Conservation (phyloP, 139 green algal genomes). For the Micromonas pusilla region DNA sequence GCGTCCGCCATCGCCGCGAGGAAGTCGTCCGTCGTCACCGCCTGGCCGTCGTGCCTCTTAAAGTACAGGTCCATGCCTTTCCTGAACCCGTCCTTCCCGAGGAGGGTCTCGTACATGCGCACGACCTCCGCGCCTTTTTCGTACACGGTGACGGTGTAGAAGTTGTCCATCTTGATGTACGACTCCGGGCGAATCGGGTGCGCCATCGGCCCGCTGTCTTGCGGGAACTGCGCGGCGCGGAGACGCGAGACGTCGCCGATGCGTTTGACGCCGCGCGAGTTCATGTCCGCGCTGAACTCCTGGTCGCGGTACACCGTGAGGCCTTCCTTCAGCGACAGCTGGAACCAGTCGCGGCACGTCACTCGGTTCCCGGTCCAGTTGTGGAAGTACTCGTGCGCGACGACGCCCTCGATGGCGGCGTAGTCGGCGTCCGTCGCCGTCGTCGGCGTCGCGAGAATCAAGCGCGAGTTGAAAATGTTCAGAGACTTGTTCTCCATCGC, state of each 20-base stretch:
- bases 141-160: conserved; percentile 85
- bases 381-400: conserved; percentile 92
- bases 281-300: conserved; percentile 94
- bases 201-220: conserved; percentile 84
- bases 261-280: conserved; percentile 82
- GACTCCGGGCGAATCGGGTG: conserved; percentile 91
- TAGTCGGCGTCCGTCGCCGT: conserved; percentile 92
- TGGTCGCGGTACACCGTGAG: conserved; percentile 90
- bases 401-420: conserved; percentile 78
- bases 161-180: conserved; percentile 99
- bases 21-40: conserved; percentile 98
- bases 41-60: conserved; percentile 85
- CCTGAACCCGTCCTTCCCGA: conserved; percentile 89
- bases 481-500: conserved; percentile 98
- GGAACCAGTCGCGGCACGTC: conserved; percentile 86
- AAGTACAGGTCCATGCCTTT: conserved; percentile 98
- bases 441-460: conserved; percentile 84
- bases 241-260: conserved; percentile 76
- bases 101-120: conserved; percentile 83
- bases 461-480: conserved; percentile 71
- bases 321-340: conserved; percentile 95
- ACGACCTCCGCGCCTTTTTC: conserved; percentile 81
- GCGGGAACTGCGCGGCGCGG: conserved; percentile 75
- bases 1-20: conserved; percentile 90
- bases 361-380: conserved; percentile 94